A percentile compares a stretch with the other conserved stretches of the same genome.
phyloP scores from a whole-genome alignment of 768 basidiomycete species.

The Boletellus ananiceps region DNA sequence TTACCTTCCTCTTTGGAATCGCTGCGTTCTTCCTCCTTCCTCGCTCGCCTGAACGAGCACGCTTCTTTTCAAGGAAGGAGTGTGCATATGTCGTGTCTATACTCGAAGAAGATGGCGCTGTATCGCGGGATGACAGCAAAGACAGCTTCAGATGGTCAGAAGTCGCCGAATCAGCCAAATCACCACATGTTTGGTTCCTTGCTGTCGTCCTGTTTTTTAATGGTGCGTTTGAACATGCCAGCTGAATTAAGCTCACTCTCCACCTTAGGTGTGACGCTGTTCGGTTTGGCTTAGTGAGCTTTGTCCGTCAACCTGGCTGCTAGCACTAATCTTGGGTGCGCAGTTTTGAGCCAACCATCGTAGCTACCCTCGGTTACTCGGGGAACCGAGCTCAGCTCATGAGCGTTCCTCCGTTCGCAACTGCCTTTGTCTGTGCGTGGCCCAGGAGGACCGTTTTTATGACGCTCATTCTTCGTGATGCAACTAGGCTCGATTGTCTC shows the following conservation, averaged over 20 bases:
- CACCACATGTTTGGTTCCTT: slow-evolving; percentile 51
- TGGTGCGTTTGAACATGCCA: slow-evolving; percentile 32
- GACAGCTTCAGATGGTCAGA: slow-evolving; percentile 55
- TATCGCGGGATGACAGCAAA: slow-evolving; percentile 37
- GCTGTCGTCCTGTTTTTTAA: slow-evolving; percentile 48
- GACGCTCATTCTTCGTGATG: neutral
- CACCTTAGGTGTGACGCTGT: slow-evolving; percentile 11
- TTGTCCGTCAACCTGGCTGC: slow-evolving; percentile 22
- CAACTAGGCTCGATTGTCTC: slow-evolving; percentile 35
- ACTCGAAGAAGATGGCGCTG: slow-evolving; percentile 21
- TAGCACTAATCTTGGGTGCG: slow-evolving; percentile 25
- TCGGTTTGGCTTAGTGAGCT: slow-evolving; percentile 21
- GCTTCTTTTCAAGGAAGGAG: slow-evolving; percentile 44
- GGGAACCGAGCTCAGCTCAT: slow-evolving; percentile 54
- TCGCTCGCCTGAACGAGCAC: slow-evolving; percentile 36
- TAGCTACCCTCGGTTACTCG: slow-evolving; percentile 54
- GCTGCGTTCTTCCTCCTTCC: slow-evolving; percentile 46
- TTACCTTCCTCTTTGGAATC: slow-evolving; percentile 55
- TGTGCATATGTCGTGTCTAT: slow-evolving; percentile 38
- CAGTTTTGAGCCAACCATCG: slow-evolving; percentile 72
- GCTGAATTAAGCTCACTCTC: neutral
- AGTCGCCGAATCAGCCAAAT: slow-evolving; percentile 42
- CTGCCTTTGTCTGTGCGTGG: slow-evolving; percentile 44
- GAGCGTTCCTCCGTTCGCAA: slow-evolving; percentile 55
- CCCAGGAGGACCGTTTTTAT: neutral